These are phyloP conservation scores for Saccharomyces hybrid DNA, from an alignment of 1,139 yeast genomes.

Conservation along the genomic window DNA sequence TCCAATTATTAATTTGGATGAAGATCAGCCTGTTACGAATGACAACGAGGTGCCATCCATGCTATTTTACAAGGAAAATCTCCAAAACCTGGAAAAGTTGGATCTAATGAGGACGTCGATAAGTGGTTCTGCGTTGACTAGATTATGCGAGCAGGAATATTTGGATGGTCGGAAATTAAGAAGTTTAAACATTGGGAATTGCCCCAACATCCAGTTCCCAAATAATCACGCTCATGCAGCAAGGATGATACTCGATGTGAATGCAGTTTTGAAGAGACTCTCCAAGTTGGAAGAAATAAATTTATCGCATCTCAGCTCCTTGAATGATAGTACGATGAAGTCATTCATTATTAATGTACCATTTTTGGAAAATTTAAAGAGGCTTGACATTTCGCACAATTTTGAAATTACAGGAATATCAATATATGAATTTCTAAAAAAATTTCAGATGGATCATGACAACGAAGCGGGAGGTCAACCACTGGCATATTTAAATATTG, in stretches of 20 bases:
- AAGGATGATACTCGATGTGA: slow-evolving; percentile 8
- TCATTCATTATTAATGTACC: slow-evolving; percentile 12
- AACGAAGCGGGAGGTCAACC: slow-evolving; percentile 13
- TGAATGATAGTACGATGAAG: slow-evolving; percentile 18
- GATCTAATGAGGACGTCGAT: slow-evolving; percentile 30
- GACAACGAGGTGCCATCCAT: slow-evolving; percentile 2
- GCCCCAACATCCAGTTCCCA: slow-evolving; percentile 21
- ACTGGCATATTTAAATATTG: slow-evolving; percentile 18
- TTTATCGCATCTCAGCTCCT: slow-evolving; percentile 23
- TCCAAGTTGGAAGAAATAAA: slow-evolving; percentile 19
- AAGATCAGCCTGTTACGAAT: not conserved
- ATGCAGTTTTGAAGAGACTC: slow-evolving; percentile 10
- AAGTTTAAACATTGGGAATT: slow-evolving; percentile 26
- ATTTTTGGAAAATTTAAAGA: slow-evolving; percentile 13
- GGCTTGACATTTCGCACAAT: slow-evolving; percentile 28
- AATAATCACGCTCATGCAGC: slow-evolving; percentile 9
- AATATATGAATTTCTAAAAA: slow-evolving; percentile 22
- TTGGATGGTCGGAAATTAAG: slow-evolving; percentile 9
- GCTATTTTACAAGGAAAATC: slow-evolving; percentile 13
- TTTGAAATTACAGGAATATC: slow-evolving; percentile 28
- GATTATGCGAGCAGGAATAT: slow-evolving; percentile 10
- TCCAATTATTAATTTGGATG: slow-evolving; percentile 11
- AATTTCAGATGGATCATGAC: slow-evolving; percentile 8
- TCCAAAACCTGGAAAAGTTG: slow-evolving; percentile 14
- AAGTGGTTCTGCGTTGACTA: slow-evolving; percentile 19